phyloP scores from a whole-genome alignment of 768 basidiomycete genomes.

The Boletellus ananiceps region DNA sequence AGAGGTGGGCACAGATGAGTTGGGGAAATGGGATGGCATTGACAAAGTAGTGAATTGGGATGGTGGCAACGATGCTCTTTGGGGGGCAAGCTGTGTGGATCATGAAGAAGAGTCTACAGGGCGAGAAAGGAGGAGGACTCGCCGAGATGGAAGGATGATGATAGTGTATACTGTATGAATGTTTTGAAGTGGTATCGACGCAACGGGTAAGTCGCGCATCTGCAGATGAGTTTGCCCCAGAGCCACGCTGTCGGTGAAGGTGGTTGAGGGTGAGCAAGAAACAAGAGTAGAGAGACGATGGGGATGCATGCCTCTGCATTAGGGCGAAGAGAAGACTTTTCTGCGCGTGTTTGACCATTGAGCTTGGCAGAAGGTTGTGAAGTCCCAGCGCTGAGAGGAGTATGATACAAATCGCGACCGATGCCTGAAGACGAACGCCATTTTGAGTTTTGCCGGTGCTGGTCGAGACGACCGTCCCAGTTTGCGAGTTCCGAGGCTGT shows the following conservation, averaged over 20 bases:
- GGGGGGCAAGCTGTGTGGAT: conserved; percentile 8
- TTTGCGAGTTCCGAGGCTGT: conserved; percentile 11
- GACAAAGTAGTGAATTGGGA: background rate
- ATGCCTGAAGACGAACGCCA: conserved; percentile 11
- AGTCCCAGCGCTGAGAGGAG: background rate
- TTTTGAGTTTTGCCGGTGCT: conserved; percentile 4
- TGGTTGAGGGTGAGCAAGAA: conserved; percentile 2
- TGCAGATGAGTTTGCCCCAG: background rate
- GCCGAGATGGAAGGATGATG: conserved; percentile 11
- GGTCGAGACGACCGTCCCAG: conserved; percentile 17
- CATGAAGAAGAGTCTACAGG: background rate
- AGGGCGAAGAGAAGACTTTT: conserved; percentile 1
- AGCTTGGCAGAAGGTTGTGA: background rate
- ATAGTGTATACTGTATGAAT: conserved; percentile 1
- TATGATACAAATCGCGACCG: conserved; percentile 10
- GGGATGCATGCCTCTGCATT: conserved; percentile 11
- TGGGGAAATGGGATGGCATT: conserved; percentile 4
- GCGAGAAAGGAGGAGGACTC: conserved; percentile 5
- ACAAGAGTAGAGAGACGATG: background rate
- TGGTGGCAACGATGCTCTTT: background rate
- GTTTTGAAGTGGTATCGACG: conserved; percentile 10
- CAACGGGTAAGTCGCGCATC: conserved; percentile 2
- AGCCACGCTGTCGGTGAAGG: conserved; percentile 11
- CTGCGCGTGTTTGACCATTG: conserved; percentile 7
- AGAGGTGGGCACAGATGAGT: conserved; percentile 3